phyloP scores from a whole-genome alignment of 768 basidiomycete genomes.

The Trametes meyenii region DNA sequence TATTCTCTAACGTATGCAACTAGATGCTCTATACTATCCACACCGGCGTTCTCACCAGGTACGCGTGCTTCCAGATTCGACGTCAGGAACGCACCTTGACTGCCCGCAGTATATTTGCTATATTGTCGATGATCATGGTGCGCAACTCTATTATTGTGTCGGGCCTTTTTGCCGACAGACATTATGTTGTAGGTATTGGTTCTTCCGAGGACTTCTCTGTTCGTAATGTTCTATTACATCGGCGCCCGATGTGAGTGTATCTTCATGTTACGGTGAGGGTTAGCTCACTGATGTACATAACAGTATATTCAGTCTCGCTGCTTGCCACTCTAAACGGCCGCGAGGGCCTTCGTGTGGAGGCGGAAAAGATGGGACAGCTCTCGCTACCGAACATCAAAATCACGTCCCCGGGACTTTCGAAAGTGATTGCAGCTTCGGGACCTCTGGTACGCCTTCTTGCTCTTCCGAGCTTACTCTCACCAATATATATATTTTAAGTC shows the following conservation, averaged over 20 bases:
- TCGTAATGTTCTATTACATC: conserved; percentile 17
- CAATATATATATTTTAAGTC: no score
- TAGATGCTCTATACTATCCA: conserved; percentile 13
- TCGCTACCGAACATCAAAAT: conserved; percentile 7
- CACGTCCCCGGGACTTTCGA: not conserved
- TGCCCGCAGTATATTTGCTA: not conserved
- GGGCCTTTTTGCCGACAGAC: not conserved
- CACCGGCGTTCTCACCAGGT: conserved; percentile 11
- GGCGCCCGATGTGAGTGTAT: conserved; percentile 6
- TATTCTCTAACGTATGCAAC: no score
- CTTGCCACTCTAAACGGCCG: conserved; percentile 11
- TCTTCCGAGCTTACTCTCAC: no score
- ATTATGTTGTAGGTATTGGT: not conserved
- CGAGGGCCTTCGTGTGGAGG: not conserved
- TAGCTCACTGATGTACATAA: not conserved
- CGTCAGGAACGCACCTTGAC: no score
- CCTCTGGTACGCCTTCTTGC: no score
- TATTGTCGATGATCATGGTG: conserved; percentile 10
- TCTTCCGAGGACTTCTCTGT: conserved; percentile 1
- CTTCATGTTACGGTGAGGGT: no score
- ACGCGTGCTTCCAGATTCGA: not conserved
- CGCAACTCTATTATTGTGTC: not conserved
- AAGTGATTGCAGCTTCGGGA: not conserved
- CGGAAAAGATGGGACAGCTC: conserved; percentile 6
- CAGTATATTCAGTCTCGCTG: conserved; percentile 13